A percentile compares a stretch with the other conserved stretches of the same genome.
Evolutionary conservation across 1,284 basidiomycete species (phyloP).

Genomic region (Austroboletus niveus): DNA sequence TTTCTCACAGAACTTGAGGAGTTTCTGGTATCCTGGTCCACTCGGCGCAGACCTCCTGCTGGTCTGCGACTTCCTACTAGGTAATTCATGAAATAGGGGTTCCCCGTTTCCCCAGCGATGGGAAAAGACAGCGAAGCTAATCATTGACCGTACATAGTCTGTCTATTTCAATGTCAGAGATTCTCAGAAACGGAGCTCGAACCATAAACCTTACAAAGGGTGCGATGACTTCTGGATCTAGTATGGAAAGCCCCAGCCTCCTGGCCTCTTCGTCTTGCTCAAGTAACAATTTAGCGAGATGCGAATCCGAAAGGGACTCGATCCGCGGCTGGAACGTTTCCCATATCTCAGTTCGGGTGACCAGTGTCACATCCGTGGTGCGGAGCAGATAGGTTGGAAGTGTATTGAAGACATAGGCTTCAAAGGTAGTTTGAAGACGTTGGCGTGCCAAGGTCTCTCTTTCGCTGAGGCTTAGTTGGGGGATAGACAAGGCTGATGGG

Average conservation of each 20-base stretch:
- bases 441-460: constrained; percentile 22
- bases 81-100: constrained; percentile 21
- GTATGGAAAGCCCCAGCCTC: constrained; percentile 21
- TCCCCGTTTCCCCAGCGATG: constrained; percentile 22
- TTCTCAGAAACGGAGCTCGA: neutral
- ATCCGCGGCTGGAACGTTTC: constrained; percentile 23
- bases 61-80: constrained; percentile 13
- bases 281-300: constrained; percentile 23
- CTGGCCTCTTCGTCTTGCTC: constrained; percentile 27
- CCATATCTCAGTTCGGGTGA: constrained; percentile 24
- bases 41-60: constrained; percentile 15
- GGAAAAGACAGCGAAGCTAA: constrained; percentile 25
- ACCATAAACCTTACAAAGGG: constrained; percentile 19
- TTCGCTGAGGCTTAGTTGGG: constrained; percentile 20
- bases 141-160: constrained; percentile 18
- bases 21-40: constrained; percentile 30
- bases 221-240: constrained; percentile 22
- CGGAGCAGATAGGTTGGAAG: constrained; percentile 24
- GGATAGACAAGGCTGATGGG: constrained; percentile 13
- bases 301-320: constrained; percentile 20
- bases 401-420: constrained; percentile 26
- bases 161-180: constrained; percentile 16
- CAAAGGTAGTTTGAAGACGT: constrained; percentile 21
- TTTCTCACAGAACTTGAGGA: constrained; percentile 25
- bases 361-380: constrained; percentile 20